Evolutionary conservation across 2,329 filamentous ascomycete genomes (phyloP).

Genomic region (Colletotrichum tropicale): DNA sequence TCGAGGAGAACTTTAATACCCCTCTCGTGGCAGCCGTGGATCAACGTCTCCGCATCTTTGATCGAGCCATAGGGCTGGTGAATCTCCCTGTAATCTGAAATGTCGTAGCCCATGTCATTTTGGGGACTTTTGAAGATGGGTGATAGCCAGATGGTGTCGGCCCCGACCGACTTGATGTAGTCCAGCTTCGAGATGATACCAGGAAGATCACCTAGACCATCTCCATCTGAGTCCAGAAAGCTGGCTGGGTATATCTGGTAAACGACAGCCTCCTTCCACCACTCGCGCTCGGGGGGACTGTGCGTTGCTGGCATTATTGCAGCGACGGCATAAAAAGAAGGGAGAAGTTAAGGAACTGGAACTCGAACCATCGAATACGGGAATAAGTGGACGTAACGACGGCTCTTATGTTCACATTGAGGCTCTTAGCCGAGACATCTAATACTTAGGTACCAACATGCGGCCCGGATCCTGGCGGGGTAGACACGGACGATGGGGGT

Average conservation of each 20-base stretch:
- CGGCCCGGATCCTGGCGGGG: not conserved
- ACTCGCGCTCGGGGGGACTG: constrained; percentile 25
- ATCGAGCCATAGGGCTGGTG: constrained; percentile 64
- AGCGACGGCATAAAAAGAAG: not conserved
- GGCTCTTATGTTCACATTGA: not conserved
- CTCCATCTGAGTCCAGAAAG: constrained; percentile 25
- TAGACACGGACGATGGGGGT: not conserved
- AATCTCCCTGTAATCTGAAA: constrained; percentile 58
- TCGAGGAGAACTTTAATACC: constrained; percentile 27
- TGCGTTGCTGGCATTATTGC: not conserved
- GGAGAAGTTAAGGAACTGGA: not conserved
- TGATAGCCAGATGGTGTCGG: constrained; percentile 25
- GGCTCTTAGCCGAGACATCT: not conserved
- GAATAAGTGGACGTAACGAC: not conserved
- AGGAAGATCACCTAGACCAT: constrained; percentile 26
- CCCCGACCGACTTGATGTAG: constrained; percentile 27
- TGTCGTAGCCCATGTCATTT: constrained; percentile 70
- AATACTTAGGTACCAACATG: not conserved
- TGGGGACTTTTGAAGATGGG: constrained; percentile 46
- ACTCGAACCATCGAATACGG: not conserved
- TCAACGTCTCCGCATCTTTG: constrained; percentile 66
- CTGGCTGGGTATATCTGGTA: constrained; percentile 60
- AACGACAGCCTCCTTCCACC: constrained; percentile 60
- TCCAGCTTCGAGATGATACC: constrained; percentile 30
- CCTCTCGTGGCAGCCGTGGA: constrained; percentile 58